Evolutionary conservation across 129 eudicot genomes (phyloP).

Genomic region (Calendula officinalis): DNA sequence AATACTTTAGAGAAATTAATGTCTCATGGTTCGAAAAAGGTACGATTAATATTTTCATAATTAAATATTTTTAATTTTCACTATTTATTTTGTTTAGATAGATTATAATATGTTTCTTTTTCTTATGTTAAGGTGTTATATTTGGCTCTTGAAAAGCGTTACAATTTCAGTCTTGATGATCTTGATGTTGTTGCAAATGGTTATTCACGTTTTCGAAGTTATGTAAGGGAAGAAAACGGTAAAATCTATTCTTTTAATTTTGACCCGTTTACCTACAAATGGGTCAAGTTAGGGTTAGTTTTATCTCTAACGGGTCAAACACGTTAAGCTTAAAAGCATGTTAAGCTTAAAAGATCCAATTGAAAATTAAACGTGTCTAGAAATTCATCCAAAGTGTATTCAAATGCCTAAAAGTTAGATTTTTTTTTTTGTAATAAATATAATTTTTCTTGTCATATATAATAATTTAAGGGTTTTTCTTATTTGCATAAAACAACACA

Average conservation of each 20-base stretch:
- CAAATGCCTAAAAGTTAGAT: neutral
- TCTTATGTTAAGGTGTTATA: conserved; percentile 53
- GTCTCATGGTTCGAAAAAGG: conserved; percentile 55
- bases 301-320: neutral
- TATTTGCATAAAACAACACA: too few species aligned
- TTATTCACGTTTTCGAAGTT: conserved; percentile 78
- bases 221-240: conserved; percentile 52
- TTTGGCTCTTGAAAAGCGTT: conserved; percentile 91
- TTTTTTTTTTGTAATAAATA: neutral
- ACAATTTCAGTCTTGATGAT: conserved; percentile 75
- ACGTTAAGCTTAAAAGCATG: neutral
- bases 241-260: neutral
- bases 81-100: neutral
- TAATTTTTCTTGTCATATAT: too few species aligned
- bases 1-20: conserved; percentile 50
- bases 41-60: conserved; percentile 13
- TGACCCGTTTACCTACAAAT: neutral
- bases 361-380: neutral
- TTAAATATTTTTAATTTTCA: neutral
- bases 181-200: conserved; percentile 85
- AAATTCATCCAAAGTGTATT: conserved; percentile 4
- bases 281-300: neutral
- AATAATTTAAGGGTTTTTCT: neutral
- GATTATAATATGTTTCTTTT: neutral
- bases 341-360: neutral